Evolutionary conservation across 495 filamentous ascomycete genomes (phyloP).

Genomic region (Neurospora pannonica): DNA sequence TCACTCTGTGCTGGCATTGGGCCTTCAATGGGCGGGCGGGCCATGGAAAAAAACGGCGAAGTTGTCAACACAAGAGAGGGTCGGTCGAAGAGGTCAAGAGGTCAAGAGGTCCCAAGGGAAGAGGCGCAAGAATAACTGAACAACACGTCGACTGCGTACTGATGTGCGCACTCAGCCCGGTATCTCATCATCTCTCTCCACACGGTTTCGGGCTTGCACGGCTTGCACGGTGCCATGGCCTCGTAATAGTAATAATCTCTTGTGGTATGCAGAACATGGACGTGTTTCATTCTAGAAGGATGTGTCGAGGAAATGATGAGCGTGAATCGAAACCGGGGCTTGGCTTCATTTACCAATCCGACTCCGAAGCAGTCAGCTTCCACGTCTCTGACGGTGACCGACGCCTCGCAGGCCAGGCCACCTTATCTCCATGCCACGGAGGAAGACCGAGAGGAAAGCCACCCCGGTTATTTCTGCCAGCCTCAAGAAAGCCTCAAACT

Average conservation of each 20-base stretch:
- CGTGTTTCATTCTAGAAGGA: slow-evolving; percentile 25
- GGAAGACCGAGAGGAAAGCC: not conserved
- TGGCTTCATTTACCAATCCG: slow-evolving; percentile 11
- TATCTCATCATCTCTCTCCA: not conserved
- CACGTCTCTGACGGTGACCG: not conserved
- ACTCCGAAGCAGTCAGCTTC: slow-evolving; percentile 1
- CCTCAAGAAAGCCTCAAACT: not conserved
- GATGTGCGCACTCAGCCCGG: not conserved
- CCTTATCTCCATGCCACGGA: not conserved
- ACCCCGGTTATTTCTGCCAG: not conserved
- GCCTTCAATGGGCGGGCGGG: not conserved
- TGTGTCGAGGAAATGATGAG: slow-evolving; percentile 12
- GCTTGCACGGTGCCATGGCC: slow-evolving; percentile 11
- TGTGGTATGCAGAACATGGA: slow-evolving; percentile 13
- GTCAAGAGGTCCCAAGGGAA: not conserved
- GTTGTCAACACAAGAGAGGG: not conserved
- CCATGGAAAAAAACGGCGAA: not conserved
- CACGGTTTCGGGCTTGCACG: not conserved
- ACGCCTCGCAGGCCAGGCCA: not conserved
- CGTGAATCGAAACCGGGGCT: not conserved
- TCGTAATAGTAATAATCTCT: slow-evolving; percentile 6
- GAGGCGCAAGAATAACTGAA: not conserved
- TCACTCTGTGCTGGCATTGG: not conserved
- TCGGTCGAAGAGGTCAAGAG: not conserved
- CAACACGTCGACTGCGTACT: not conserved